phyloP scores from a whole-genome alignment of 139 green algal species.

The Ettlia oleoabundans region DNA sequence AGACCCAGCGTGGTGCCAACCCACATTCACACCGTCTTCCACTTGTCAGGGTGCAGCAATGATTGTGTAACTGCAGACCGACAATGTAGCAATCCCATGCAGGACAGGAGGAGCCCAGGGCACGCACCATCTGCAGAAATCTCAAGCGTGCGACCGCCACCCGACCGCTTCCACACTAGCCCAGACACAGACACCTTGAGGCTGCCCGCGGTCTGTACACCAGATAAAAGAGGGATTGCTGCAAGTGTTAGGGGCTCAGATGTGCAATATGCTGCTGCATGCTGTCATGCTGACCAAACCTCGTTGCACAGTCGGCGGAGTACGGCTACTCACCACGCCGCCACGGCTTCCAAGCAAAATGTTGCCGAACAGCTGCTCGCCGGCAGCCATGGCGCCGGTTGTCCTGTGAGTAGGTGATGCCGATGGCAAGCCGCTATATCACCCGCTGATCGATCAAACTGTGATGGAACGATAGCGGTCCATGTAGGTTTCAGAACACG shows the following conservation, averaged over 20 bases:
- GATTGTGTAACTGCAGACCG: too few relatives aligned
- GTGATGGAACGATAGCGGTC: not conserved
- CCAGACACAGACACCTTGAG: constrained; percentile 35
- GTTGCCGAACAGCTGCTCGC: constrained; percentile 41
- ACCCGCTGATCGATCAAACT: not conserved
- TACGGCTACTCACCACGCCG: constrained; percentile 26
- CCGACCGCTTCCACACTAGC: constrained; percentile 47
- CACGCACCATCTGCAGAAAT: constrained; percentile 33
- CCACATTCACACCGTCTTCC: too few relatives aligned
- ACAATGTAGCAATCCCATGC: too few relatives aligned
- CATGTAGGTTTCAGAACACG: too few relatives aligned
- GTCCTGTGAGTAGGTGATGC: not conserved
- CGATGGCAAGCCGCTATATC: not conserved
- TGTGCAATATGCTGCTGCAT: too few relatives aligned
- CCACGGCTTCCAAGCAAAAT: constrained; percentile 32
- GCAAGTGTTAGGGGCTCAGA: too few relatives aligned
- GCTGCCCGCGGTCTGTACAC: constrained; percentile 38
- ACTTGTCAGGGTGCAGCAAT: too few relatives aligned
- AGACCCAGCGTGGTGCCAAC: too few relatives aligned
- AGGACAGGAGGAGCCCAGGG: not conserved
- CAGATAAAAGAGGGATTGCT: not conserved
- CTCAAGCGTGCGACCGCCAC: constrained; percentile 44
- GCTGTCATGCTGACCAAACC: too few relatives aligned
- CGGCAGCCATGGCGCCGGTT: not conserved
- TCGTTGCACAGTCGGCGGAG: not conserved